A percentile compares a stretch with the other conserved stretches of the same genome.
phyloP scores from a whole-genome alignment of 768 basidiomycete species.

The Fomitopsis serialis region DNA sequence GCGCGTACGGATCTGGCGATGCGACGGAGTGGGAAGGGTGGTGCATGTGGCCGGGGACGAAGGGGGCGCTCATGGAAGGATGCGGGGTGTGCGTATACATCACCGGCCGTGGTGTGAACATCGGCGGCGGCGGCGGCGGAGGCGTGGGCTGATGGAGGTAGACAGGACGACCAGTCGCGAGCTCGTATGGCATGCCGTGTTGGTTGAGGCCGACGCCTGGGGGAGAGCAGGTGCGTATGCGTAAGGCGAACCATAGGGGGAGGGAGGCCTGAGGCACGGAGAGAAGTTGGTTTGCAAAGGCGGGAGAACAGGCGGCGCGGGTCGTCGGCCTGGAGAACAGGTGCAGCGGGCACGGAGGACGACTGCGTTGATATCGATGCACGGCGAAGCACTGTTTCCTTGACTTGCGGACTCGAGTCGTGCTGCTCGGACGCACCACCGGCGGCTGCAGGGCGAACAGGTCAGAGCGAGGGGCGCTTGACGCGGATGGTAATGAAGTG shows the following conservation, averaged over 20 bases:
- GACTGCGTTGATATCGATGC: slow-evolving; percentile 22
- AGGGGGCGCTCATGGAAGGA: slow-evolving; percentile 39
- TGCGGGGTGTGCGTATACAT: slow-evolving; percentile 50
- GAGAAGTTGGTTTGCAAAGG: slow-evolving; percentile 41
- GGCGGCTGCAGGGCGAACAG: not conserved
- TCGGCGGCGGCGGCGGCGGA: slow-evolving; percentile 33
- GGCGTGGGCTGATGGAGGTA: slow-evolving; percentile 50
- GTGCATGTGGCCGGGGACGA: slow-evolving; percentile 58
- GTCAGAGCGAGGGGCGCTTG: not conserved
- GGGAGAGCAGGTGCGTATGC: slow-evolving; percentile 50
- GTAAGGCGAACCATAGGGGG: slow-evolving; percentile 62
- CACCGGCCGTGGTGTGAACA: slow-evolving; percentile 66
- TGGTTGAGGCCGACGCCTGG: slow-evolving; percentile 68
- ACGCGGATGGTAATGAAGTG: not conserved
- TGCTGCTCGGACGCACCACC: not conserved
- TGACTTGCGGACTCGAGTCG: slow-evolving; percentile 28
- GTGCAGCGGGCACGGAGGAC: slow-evolving; percentile 2
- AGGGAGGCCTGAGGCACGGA: slow-evolving; percentile 35
- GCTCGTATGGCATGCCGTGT: slow-evolving; percentile 76
- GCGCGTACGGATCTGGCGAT: slow-evolving; percentile 59
- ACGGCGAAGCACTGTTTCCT: slow-evolving; percentile 42
- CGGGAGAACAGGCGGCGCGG: slow-evolving; percentile 33
- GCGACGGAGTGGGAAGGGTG: slow-evolving; percentile 45
- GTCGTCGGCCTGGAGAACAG: slow-evolving; percentile 16
- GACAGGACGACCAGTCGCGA: slow-evolving; percentile 77